Percentiles rank a stretch among this genome's conserved stretches.
Conservation (phyloP, 2,329 filamentous ascomycete genomes). For the Zymoseptoria tritici region DNA sequence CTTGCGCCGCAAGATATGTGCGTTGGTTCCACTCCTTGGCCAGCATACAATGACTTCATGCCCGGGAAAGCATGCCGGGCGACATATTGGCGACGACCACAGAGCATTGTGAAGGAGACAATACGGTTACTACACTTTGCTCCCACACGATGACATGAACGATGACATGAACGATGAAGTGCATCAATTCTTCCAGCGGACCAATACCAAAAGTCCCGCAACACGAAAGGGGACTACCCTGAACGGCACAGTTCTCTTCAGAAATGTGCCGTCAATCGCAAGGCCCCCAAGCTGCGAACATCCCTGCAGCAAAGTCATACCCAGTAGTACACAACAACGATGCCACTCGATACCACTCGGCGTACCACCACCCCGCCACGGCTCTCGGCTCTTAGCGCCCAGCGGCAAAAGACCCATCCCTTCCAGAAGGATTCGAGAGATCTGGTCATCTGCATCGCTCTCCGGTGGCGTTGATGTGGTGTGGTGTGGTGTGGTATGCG, state of each 20-base stretch:
- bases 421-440: background rate
- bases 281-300: background rate
- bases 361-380: background rate
- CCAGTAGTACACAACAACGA: background rate
- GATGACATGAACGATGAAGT: too few relatives aligned
- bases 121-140: too few relatives aligned
- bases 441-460: background rate
- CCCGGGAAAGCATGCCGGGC: background rate
- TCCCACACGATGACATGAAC: too few relatives aligned
- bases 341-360: background rate
- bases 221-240: background rate
- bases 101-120: background rate
- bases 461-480: background rate
- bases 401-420: background rate
- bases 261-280: background rate
- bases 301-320: background rate
- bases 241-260: background rate
- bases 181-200: too few relatives aligned
- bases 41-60: background rate
- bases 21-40: background rate
- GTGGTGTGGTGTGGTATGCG: background rate
- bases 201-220: background rate
- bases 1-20: background rate
- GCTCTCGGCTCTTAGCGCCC: background rate
- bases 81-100: background rate